A percentile compares a stretch with the other conserved stretches of the same genome.
Conservation (phyloP, 257 asterid genomes). For the Rhazya stricta region DNA sequence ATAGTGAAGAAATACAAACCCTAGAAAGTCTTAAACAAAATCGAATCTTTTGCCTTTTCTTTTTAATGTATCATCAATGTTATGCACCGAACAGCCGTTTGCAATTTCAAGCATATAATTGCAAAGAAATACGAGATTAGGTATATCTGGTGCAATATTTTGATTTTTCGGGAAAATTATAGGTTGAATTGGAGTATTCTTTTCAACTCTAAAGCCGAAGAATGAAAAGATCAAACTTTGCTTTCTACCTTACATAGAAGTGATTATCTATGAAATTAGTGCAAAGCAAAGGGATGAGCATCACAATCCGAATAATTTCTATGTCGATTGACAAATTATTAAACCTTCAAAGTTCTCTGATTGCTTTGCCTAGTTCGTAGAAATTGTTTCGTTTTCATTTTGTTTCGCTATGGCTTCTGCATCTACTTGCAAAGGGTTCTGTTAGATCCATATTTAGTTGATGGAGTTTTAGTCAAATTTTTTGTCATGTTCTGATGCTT, state of each 20-base stretch:
- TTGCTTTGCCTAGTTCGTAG: constrained; percentile 18
- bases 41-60: not conserved
- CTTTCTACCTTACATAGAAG: not conserved
- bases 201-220: constrained; percentile 35
- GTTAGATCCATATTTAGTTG: not conserved
- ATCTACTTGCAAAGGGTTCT: too few relatives aligned
- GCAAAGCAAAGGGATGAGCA: constrained; percentile 32
- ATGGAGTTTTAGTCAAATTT: not conserved
- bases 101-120: constrained; percentile 39
- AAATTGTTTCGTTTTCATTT: not conserved
- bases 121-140: constrained; percentile 58
- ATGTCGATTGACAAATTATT: constrained; percentile 19
- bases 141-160: constrained; percentile 50
- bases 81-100: constrained; percentile 66
- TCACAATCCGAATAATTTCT: constrained; percentile 19
- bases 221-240: not conserved
- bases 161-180: constrained; percentile 21
- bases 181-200: constrained; percentile 20
- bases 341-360: constrained; percentile 46
- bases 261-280: not conserved
- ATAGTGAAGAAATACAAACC: not conserved
- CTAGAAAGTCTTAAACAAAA: not conserved
- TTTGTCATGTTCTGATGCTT: not conserved
- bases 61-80: not conserved
- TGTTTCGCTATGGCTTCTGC: not conserved